Evolutionary conservation across 2,329 filamentous ascomycete species (phyloP), one percentile per base, ranked within the genome.

Genomic region (Cryphonectria parasitica): DNA sequence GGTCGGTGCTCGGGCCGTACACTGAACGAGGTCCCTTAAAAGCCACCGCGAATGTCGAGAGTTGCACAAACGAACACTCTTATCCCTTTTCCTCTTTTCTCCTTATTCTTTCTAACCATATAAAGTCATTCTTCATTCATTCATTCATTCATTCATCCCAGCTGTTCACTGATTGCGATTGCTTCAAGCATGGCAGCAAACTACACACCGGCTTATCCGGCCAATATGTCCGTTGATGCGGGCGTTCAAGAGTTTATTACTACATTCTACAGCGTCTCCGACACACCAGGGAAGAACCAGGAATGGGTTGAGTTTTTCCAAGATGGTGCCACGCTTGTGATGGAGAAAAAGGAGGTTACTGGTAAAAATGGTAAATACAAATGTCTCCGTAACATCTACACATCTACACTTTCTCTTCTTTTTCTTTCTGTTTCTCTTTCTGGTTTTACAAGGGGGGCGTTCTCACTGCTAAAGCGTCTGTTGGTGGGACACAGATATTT

Each of bases 231-330:
- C n/a, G 45, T 70, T 5, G 73, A 75, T 54, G 56, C 63, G 25
- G 68, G 69, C 41, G 65, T 80, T 45, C 76, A 77, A 69, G 43
- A 73, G 4, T 85, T 85, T 65, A 79, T 85, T 71, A 78, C 79
- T 69, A 76, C 77, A 43, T 86, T 86, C 74, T 86, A 83, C 75
- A 77, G 75, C 3, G 74, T 79, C 17, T 86, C 84, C 34, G 84
- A 86, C 73, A 80, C 79, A 34, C 75, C 76, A 3, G 78, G 79
- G n/a, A 75, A 76, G 71, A 80, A 83, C 64, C 80, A 83, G 69
- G 78, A 81, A 58, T 86, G 84, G 84, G 75, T 83, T 22, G 75
- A 76, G 43, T 80, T 76, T 54, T 86, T 85, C 74, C 75, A 75
- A 1, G 74, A 81, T 3, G 82, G 82, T 64, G 84, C 83, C n/a